phyloP scores from a whole-genome alignment of 352 stramenopile species.

The Pythium folliculosum region DNA sequence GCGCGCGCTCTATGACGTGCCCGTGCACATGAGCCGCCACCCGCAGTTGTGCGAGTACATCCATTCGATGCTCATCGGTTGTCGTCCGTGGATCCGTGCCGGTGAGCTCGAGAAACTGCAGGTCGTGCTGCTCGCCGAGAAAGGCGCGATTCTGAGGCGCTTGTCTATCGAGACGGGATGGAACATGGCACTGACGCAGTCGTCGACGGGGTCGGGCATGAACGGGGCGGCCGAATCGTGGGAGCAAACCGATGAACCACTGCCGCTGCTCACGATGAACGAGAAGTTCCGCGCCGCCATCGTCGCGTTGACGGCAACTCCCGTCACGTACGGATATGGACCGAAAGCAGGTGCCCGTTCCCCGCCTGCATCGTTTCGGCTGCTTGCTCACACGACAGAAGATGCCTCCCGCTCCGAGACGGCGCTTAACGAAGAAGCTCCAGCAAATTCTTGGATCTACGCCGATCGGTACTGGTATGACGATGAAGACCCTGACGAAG shows the following conservation, averaged over 20 bases:
- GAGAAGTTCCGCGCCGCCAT: slow-evolving; percentile 64
- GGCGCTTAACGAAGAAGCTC: slow-evolving; percentile 39
- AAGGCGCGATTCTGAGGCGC: slow-evolving; percentile 46
- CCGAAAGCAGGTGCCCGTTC: not conserved
- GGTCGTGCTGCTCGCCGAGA: slow-evolving; percentile 52
- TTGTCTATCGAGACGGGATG: slow-evolving; percentile 59
- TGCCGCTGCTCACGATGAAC: slow-evolving; percentile 55
- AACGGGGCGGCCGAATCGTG: slow-evolving; percentile 4
- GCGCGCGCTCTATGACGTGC: slow-evolving; percentile 70
- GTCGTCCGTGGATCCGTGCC: slow-evolving; percentile 53
- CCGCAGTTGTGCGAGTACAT: slow-evolving; percentile 79
- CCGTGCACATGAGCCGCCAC: slow-evolving; percentile 79
- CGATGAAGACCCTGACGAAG: slow-evolving; percentile 13
- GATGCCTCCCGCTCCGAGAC: slow-evolving; percentile 38
- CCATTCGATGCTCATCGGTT: slow-evolving; percentile 67
- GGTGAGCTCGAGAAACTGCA: slow-evolving; percentile 73
- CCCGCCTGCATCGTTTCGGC: slow-evolving; percentile 53
- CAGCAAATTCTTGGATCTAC: slow-evolving; percentile 68
- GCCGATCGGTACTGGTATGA: slow-evolving; percentile 60
- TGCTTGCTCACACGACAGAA: slow-evolving; percentile 65
- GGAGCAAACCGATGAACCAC: slow-evolving; percentile 29
- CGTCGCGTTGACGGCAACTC: slow-evolving; percentile 52
- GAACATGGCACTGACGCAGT: slow-evolving; percentile 19
- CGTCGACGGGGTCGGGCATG: not conserved
- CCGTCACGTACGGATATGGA: slow-evolving; percentile 19